Conservation (phyloP, 163 green algal species). For the Chloroidium sp. region DNA sequence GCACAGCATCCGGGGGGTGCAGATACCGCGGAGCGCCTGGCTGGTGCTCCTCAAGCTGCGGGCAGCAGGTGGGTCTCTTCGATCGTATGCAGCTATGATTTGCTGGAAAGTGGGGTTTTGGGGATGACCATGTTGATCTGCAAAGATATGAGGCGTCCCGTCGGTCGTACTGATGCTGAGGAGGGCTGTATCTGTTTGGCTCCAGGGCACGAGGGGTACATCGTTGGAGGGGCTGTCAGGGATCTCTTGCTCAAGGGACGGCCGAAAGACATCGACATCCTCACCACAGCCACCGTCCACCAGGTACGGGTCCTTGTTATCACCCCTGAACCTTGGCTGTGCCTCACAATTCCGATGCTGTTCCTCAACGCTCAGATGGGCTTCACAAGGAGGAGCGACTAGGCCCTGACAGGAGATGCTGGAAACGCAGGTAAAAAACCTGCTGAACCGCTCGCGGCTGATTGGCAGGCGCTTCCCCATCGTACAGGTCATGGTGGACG, state of each 20-base stretch:
- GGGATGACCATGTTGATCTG: too few species aligned
- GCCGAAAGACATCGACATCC: conserved; percentile 73
- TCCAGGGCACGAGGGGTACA: conserved; percentile 55
- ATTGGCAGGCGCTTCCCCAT: conserved; percentile 57
- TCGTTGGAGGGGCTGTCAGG: conserved; percentile 71
- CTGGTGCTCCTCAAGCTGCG: not conserved
- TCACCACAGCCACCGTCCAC: conserved; percentile 43
- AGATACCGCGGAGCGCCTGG: not conserved
- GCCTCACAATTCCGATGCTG: too few species aligned
- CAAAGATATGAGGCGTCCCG: not conserved
- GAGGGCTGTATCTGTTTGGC: not conserved
- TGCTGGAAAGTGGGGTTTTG: too few species aligned
- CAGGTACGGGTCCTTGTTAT: not conserved
- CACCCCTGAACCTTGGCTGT: too few species aligned
- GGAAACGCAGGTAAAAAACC: conserved; percentile 27
- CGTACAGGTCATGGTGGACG: conserved; percentile 27
- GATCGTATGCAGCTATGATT: too few species aligned
- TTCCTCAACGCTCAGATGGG: too few species aligned
- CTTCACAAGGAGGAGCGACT: too few species aligned
- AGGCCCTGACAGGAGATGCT: too few species aligned
- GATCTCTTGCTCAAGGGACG: conserved; percentile 52
- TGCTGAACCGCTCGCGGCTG: conserved; percentile 35
- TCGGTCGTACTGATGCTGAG: not conserved
- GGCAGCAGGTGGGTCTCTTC: not conserved
- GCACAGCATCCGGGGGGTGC: not conserved